Conservation (phyloP, 768 basidiomycete genomes). For the Lactarius hatsudake region DNA sequence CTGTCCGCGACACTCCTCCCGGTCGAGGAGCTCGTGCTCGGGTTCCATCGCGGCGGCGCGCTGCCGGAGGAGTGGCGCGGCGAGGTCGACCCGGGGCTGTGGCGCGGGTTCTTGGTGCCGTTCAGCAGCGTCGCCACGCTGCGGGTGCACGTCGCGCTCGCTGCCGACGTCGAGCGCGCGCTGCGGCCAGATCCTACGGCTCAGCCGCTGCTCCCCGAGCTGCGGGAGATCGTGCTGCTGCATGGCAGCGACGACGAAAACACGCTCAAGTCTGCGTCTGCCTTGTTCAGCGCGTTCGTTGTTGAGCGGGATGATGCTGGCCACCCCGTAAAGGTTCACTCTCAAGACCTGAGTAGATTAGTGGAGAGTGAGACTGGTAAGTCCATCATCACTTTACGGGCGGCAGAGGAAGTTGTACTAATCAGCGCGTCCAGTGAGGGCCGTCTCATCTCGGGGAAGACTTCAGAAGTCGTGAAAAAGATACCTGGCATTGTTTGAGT, state of each 20-base stretch:
- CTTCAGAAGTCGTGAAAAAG: background rate
- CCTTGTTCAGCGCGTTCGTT: background rate
- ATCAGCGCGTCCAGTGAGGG: background rate
- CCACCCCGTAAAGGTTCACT: background rate
- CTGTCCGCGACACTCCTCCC: background rate
- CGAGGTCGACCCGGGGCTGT: constrained; percentile 7
- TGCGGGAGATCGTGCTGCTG: constrained; percentile 11
- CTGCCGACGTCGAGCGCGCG: background rate
- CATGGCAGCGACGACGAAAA: constrained; percentile 7
- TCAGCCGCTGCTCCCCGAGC: background rate
- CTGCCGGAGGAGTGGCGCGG: constrained; percentile 4
- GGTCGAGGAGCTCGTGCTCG: constrained; percentile 15
- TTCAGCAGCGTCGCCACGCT: constrained; percentile 3
- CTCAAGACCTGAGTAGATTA: constrained; percentile 3
- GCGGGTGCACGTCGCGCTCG: constrained; percentile 14
- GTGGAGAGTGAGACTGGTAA: background rate
- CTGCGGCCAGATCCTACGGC: background rate
- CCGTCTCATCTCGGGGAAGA: background rate
- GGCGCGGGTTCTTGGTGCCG: constrained; percentile 2
- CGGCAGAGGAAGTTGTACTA: background rate
- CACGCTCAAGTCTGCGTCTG: background rate
- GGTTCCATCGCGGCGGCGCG: background rate
- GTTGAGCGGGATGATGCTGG: background rate
- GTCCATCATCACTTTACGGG: background rate
- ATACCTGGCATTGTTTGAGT: background rate